Evolutionary conservation across 2,329 filamentous ascomycete genomes (phyloP), one percentile per base, ranked within the genome.

Genomic region (Dryadomyces quercivorus): DNA sequence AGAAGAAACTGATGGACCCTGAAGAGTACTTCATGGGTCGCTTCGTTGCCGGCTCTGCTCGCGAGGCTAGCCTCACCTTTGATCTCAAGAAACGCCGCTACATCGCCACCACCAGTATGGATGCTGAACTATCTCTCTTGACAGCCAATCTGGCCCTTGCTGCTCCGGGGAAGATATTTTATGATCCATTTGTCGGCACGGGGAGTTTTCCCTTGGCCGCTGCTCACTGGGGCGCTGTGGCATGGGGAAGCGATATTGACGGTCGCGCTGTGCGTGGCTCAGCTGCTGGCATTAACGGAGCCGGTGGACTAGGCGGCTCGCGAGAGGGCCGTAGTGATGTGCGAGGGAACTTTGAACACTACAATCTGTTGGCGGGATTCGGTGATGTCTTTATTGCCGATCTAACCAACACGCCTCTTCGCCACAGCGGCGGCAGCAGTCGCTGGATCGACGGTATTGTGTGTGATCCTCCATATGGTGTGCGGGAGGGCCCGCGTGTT

Each of bases 81-180:
- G 90, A 95, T 66, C 76, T 98, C 21, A 98, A 98, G 75, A 95
- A 95, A 69, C 76, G 93, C 31, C 78, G 79, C 43, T 98, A 98
- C 66, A 97, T 98, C 63, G 89, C 86, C 61, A 97, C 92, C 0
- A 98, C 93, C 0, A 93, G 88, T 48, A 97, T 98, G 93, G 93
- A 98, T 66, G 87, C 92, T 0, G 93, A 97, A 67, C 76, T 98
- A 46, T 88, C 90, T 13, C 77, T 98, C 1, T 74, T 98, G 21
- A 96, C 91, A 0, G 93, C 92, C 1, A 98, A 97, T 64, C 82
- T 98, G 61, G 88, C 88, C 0, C 80, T 88, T 15, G 90, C 90
- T 0, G 84, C 74, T 0, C 86, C 90, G 0, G 92, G 89, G 0
- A 94, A 88, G 64, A 66, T 97, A 2, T 88, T 95, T 63, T 96